Base-by-base conservation (phyloP, 2,329 filamentous ascomycete genomes). In the Colletotrichum sp. region DNA sequence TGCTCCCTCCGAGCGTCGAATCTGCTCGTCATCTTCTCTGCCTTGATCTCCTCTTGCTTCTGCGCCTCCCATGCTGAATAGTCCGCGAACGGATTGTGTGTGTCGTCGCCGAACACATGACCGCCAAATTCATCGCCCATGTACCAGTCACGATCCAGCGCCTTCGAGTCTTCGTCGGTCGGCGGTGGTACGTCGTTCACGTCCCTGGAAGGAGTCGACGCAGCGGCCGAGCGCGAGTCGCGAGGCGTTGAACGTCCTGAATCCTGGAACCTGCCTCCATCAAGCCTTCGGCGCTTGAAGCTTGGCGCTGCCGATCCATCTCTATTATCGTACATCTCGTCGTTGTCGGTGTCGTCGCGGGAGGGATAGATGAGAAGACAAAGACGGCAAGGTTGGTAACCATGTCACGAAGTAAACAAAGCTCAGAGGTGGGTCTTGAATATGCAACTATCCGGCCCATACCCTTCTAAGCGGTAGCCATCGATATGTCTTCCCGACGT, bases 71-170 rank as follows among this genome's bases (percentile, higher is more conserved):
- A 93, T 83, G 93, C 93, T 24, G 93, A 91, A 75, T 93, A 93
- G 1, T 92, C 92, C 12, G 95, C 95, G 81, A 98, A 98, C 0
- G 96, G 96, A 81, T 98, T 98, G 84, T 98, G 96, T n/a, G 93
- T 90, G 78, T 98, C 96, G 82, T 98, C 96, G 78, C 96, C 96
- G 81, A 98, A 95, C 0, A 93, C 94, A 81, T 98, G 95, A 0
- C 91, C 90, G 30, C 93, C 95, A 73, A 93, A 92, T 83, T 98
- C 96, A 81, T 98, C 96, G 64, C 95, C 95, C 26, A 92, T 93
- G 81, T 98, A 98, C 96, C 96, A 98, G 84, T 98, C 96, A 77
- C 96, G 92, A 82, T 98, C 96, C 71, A 98, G 88, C 12, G 93
- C 95, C 77, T 91, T 91, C 21, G 92, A 91, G 78, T 98, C 95